Base-by-base conservation (phyloP, 306 rosid species). In the Dicorynia guianensis region DNA sequence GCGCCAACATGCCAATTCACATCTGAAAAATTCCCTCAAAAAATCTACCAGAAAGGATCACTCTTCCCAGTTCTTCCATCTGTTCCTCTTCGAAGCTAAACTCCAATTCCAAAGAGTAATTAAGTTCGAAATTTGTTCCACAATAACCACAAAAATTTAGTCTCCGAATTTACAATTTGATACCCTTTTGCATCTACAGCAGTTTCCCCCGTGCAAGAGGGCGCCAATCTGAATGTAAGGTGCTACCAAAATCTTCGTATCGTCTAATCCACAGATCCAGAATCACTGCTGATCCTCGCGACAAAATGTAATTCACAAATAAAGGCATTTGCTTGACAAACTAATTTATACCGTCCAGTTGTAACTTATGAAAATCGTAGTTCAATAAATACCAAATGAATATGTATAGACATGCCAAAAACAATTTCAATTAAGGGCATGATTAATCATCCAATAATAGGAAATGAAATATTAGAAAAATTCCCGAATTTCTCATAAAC, bases 201-300 rank as follows among this genome's bases (percentile, higher is more conserved):
- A 74, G 43, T 25, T 79, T 39, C 80, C 8, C 47, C 44, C 14
- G 47, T 68, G 43, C 42, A 55, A 58, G 14, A 47, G 18, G 13
- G 9, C 44, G 5, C 47, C 71, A 80, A 63, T 50, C 40, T 38
- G 55, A 57, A 72, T 47, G 30, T 36, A 71, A 68, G 53, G 11
- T 11, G 55, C 52, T 11, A 64, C 36, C 71, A 38, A 76, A 59
- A n/a, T 12, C 58, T 18, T 50, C 42, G 7, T 48, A 56, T 3
- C 11, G 56, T 48, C 17, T 20, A 25, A 33, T 7, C 40, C 65
- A 61, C 46, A 57, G 40, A 66, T 73, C 63, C 63, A 52, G 62
- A 62, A 80, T 44, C 70, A 72, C 63, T 40, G 19, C 44, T 14
- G 62, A 68, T 77, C 64, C 81, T 58, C 63, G 34, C 43, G 61